Conservation (phyloP, 257 asterid genomes). For the Cynanchum wilfordii region DNA sequence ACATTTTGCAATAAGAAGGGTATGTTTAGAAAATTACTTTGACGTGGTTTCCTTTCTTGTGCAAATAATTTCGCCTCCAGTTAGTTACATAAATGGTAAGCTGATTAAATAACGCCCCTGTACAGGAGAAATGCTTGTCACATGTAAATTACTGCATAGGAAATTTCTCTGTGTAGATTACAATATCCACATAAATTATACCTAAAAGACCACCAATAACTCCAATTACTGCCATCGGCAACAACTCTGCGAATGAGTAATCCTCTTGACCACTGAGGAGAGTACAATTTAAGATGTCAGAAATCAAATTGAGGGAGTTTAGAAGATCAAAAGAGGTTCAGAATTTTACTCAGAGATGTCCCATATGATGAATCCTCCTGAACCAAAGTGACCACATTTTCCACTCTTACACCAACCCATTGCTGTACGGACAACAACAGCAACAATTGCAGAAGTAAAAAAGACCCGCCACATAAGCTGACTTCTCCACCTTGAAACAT, state of each 20-base stretch:
- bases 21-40: constrained; percentile 53
- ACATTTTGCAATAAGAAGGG: neutral
- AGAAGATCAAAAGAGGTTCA: constrained; percentile 24
- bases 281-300: constrained; percentile 32
- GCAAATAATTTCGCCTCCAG: constrained; percentile 91
- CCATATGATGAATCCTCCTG: constrained; percentile 98
- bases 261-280: constrained; percentile 96
- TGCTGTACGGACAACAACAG: constrained; percentile 89
- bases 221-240: constrained; percentile 98
- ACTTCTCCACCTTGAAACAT: constrained; percentile 94
- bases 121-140: constrained; percentile 13
- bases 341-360: constrained; percentile 81
- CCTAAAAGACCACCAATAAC: constrained; percentile 98
- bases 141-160: constrained; percentile 12
- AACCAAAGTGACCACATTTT: constrained; percentile 97
- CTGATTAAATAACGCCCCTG: constrained; percentile 97
- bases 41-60: constrained; percentile 81
- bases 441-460: constrained; percentile 97
- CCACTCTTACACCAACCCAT: constrained; percentile 99
- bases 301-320: constrained; percentile 17
- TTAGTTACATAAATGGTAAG: constrained; percentile 75
- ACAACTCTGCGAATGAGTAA: constrained; percentile 86
- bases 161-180: constrained; percentile 3
- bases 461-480: constrained; percentile 99
- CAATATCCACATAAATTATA: constrained; percentile 27